Conservation (phyloP, 164 flowering plant genomes). For the Tinospora cordifolia region DNA sequence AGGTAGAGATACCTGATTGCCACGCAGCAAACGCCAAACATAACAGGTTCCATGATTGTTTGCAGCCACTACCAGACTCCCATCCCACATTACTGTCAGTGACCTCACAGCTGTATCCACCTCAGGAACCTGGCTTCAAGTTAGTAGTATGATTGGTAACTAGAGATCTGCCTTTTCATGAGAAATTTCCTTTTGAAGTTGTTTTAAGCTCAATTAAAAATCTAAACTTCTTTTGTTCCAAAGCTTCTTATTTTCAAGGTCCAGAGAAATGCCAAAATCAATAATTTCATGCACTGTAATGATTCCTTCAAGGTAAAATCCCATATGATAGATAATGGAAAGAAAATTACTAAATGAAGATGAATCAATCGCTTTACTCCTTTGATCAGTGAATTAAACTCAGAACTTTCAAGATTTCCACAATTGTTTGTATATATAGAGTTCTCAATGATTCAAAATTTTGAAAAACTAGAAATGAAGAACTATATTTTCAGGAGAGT, state of each 20-base stretch:
- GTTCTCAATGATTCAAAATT: too few species aligned
- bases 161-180: not conserved
- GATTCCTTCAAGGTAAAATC: not conserved
- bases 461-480: not conserved
- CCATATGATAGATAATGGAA: not conserved
- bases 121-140: constrained; percentile 74
- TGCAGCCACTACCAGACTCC: constrained; percentile 97
- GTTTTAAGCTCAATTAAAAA: not conserved
- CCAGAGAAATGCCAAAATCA: not conserved
- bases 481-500: not conserved
- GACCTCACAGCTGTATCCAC: constrained; percentile 96
- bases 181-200: not conserved
- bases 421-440: too few species aligned
- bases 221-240: not conserved
- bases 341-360: not conserved
- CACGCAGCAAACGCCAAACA: constrained; percentile 89
- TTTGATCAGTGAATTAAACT: too few species aligned
- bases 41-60: constrained; percentile 92
- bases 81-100: constrained; percentile 97
- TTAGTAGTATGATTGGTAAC: not conserved
- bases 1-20: constrained; percentile 50
- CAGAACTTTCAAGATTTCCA: too few species aligned
- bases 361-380: too few species aligned
- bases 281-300: not conserved
- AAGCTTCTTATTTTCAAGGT: not conserved